Conservation (phyloP, 345 rosid genomes). For the Populus ilicifolia region DNA sequence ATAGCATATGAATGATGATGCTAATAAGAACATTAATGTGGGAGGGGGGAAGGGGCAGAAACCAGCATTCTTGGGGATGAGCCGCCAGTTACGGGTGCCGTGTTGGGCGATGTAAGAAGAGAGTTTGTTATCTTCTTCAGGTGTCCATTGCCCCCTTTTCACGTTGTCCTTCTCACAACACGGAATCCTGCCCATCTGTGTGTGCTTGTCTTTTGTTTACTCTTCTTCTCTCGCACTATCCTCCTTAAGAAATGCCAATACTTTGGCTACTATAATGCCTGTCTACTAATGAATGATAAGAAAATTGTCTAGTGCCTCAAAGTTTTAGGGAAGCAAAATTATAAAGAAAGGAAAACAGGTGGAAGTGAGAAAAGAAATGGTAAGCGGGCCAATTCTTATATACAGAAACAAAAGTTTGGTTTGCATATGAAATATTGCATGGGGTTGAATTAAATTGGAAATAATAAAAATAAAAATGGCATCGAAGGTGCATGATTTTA, state of each 20-base stretch:
- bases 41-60: background rate
- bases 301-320: background rate
- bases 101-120: constrained; percentile 88
- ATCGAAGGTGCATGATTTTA: constrained; percentile 75
- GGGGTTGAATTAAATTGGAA: background rate
- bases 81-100: constrained; percentile 93
- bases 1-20: background rate
- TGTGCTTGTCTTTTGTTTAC: background rate
- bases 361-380: constrained; percentile 22
- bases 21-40: background rate
- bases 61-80: constrained; percentile 95
- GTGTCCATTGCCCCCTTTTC: constrained; percentile 97
- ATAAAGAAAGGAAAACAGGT: constrained; percentile 1
- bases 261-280: background rate
- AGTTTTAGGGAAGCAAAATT: background rate
- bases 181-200: constrained; percentile 80
- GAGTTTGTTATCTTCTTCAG: constrained; percentile 94
- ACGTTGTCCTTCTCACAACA: constrained; percentile 93
- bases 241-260: constrained; percentile 4
- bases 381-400: constrained; percentile 21
- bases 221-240: background rate
- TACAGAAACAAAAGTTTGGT: background rate
- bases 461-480: constrained; percentile 16
- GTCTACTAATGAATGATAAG: background rate
- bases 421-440: constrained; percentile 2